phyloP scores from a whole-genome alignment of 2,329 filamentous ascomycete genomes.

The Leptographium lundbergii region DNA sequence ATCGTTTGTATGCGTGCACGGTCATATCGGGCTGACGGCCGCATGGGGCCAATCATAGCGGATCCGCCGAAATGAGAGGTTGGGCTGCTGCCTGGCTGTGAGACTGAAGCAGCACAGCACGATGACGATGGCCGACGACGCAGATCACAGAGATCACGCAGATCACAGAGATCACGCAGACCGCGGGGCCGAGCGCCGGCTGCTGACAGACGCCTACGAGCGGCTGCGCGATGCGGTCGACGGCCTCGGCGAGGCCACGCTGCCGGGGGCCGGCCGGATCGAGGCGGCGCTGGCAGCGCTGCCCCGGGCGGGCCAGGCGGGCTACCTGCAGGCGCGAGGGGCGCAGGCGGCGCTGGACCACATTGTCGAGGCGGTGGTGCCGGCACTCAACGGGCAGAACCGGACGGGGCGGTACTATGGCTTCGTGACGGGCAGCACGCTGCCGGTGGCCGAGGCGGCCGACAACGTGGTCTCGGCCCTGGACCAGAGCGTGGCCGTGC shows the following conservation, averaged over 20 bases:
- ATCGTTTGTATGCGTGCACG: not conserved
- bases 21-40: too few species aligned
- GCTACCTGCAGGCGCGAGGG: conserved; percentile 21
- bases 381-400: conserved; percentile 54
- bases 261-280: conserved; percentile 24
- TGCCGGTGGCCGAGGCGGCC: conserved; percentile 67
- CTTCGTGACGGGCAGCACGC: conserved; percentile 73
- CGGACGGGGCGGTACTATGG: conserved; percentile 65
- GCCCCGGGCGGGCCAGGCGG: conserved; percentile 17
- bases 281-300: conserved; percentile 26
- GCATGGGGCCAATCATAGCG: too few species aligned
- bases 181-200: not conserved
- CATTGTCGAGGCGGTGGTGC: conserved; percentile 32
- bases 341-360: conserved; percentile 25
- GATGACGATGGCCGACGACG: not conserved
- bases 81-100: too few species aligned
- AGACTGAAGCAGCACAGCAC: too few species aligned
- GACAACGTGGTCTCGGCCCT: conserved; percentile 71
- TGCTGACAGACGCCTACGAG: conserved; percentile 12
- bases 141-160: not conserved
- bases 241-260: conserved; percentile 27
- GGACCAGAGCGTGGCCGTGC: conserved; percentile 78
- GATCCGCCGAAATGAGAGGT: too few species aligned
- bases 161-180: not conserved
- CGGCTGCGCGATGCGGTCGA: conserved; percentile 6